Percentiles rank a stretch among this genome's conserved stretches.
phyloP scores from a whole-genome alignment of 2,329 filamentous ascomycete genomes.

The Madurella mycetomatis region DNA sequence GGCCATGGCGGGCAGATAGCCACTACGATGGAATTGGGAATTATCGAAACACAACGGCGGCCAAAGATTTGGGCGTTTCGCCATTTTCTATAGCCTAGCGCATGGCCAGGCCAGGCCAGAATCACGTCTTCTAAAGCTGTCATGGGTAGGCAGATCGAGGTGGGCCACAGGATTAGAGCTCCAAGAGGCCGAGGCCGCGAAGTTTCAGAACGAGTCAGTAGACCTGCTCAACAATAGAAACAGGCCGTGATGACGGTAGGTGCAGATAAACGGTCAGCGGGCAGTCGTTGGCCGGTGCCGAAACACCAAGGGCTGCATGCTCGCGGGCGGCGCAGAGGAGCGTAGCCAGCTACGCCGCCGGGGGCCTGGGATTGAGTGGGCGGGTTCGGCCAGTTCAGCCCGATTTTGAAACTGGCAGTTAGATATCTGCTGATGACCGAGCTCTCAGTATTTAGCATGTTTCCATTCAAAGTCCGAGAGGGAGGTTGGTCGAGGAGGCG shows the following conservation, averaged over 20 bases:
- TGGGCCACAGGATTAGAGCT: constrained; percentile 2
- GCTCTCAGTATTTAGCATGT: too few species aligned
- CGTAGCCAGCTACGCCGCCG: constrained; percentile 5
- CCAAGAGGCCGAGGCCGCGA: not conserved
- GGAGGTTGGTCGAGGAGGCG: too few species aligned
- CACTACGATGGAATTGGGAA: constrained; percentile 1
- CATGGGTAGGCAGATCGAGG: not conserved
- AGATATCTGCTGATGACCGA: not conserved
- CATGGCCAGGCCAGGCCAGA: constrained; percentile 7
- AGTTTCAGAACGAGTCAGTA: not conserved
- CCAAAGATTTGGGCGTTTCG: constrained; percentile 7
- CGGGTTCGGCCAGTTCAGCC: constrained; percentile 7
- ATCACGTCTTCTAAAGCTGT: constrained; percentile 1
- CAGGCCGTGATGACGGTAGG: not conserved
- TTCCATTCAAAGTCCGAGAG: too few species aligned
- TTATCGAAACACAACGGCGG: constrained; percentile 14
- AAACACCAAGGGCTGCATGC: constrained; percentile 9
- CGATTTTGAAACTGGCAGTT: constrained; percentile 12
- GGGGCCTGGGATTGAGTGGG: constrained; percentile 2
- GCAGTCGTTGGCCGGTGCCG: constrained; percentile 14
- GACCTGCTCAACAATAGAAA: not conserved
- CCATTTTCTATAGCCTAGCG: constrained; percentile 3
- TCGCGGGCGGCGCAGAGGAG: constrained; percentile 15
- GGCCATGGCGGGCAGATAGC: constrained; percentile 9
- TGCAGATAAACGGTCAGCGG: not conserved